Evolutionary conservation across 768 basidiomycete species (phyloP).

Genomic region (Xerocomellus intermedius): DNA sequence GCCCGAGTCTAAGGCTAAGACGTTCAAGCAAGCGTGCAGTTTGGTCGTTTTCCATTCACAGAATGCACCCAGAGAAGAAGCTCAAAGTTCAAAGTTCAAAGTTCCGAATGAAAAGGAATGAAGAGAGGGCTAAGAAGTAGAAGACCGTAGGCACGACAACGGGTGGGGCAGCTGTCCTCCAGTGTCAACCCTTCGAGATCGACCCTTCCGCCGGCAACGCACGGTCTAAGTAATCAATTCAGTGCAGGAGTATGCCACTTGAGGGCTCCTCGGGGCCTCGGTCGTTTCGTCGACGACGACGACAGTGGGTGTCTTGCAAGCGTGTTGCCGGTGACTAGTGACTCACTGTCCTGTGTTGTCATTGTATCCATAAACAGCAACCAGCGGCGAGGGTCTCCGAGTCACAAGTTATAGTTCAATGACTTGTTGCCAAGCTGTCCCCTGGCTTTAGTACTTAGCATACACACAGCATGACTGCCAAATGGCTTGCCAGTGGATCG

Average conservation of each 20-base stretch:
- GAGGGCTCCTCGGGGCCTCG: constrained; percentile 15
- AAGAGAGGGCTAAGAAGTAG: background rate
- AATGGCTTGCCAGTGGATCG: background rate
- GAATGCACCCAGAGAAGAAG: background rate
- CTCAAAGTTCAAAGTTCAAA: constrained; percentile 3
- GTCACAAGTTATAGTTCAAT: background rate
- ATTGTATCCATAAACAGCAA: too few relatives aligned
- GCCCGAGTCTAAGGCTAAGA: background rate
- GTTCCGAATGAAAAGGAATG: constrained; percentile 4
- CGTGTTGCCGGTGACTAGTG: too few relatives aligned
- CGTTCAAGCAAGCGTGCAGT: background rate
- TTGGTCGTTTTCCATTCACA: background rate
- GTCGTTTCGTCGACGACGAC: background rate
- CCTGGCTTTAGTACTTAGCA: background rate
- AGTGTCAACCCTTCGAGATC: background rate
- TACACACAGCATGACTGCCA: background rate
- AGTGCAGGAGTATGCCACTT: background rate
- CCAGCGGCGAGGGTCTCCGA: too few relatives aligned
- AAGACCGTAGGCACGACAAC: constrained; percentile 12
- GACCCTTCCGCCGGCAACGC: background rate
- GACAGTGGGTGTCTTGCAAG: background rate
- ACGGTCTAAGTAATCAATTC: background rate
- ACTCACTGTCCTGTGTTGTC: background rate
- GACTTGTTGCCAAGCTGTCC: background rate
- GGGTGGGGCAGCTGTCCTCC: background rate